Percentiles rank a stretch among this genome's conserved stretches.
Evolutionary conservation across 495 filamentous ascomycete species (phyloP).

Genomic region (Poronia punctata): DNA sequence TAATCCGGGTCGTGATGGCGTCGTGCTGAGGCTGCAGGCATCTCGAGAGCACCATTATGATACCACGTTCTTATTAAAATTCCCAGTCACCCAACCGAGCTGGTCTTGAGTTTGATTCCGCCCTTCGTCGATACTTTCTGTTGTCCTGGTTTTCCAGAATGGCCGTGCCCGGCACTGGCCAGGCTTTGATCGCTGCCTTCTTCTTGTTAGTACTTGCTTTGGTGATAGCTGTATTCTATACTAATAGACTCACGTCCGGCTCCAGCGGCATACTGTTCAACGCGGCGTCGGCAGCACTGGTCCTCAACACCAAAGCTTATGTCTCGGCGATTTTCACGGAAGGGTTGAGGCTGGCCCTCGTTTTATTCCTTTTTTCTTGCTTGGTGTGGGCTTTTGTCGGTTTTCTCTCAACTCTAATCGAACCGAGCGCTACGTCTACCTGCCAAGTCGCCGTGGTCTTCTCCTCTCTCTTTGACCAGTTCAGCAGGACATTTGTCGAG

Average conservation of each 20-base stretch:
- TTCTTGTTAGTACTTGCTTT: constrained; percentile 38
- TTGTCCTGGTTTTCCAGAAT: constrained; percentile 30
- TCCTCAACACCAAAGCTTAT: constrained; percentile 45
- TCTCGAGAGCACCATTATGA: constrained; percentile 16
- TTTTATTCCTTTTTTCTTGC: constrained; percentile 42
- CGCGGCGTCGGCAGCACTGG: constrained; percentile 43
- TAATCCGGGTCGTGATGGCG: constrained; percentile 15
- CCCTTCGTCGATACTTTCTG: constrained; percentile 16
- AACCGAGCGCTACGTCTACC: constrained; percentile 30
- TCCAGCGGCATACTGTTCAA: constrained; percentile 45
- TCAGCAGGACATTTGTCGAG: constrained; percentile 41
- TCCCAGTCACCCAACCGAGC: constrained; percentile 41
- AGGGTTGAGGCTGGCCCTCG: constrained; percentile 58
- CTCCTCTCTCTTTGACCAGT: constrained; percentile 46
- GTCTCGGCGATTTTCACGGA: constrained; percentile 44
- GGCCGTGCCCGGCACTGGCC: constrained; percentile 39
- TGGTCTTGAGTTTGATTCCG: constrained; percentile 37
- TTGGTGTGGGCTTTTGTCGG: constrained; percentile 46
- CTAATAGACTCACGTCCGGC: constrained; percentile 6
- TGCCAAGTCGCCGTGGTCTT: constrained; percentile 45
- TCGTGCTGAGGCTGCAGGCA: constrained; percentile 14
- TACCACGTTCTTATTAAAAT: constrained; percentile 27
- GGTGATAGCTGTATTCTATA: neutral
- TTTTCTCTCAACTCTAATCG: constrained; percentile 42
- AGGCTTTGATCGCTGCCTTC: constrained; percentile 48